phyloP scores from a whole-genome alignment of 345 rosid species.

The Salix brachista region DNA sequence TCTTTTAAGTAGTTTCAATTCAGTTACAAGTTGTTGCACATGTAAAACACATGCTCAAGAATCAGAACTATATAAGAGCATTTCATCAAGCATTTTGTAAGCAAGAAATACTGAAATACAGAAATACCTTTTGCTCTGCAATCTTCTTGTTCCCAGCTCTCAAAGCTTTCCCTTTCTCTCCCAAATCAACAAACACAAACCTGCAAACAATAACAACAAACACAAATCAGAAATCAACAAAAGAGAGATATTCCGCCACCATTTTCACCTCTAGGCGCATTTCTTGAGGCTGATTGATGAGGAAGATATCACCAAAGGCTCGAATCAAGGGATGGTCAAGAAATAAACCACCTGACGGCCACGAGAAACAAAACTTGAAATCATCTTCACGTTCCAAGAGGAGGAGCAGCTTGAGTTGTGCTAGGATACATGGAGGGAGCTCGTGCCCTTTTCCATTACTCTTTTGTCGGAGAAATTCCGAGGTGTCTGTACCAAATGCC shows the following conservation, averaged over 20 bases:
- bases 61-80: too few species aligned
- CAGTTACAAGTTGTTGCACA: too few species aligned
- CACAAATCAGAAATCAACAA: too few species aligned
- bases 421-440: not conserved
- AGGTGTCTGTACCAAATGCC: not conserved
- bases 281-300: not conserved
- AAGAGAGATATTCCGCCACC: not conserved
- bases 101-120: too few species aligned
- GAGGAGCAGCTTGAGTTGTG: constrained; percentile 23
- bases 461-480: constrained; percentile 28
- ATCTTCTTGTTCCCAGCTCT: too few species aligned
- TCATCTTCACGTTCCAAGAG: constrained; percentile 28
- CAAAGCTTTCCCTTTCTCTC: too few species aligned
- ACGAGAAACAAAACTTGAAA: constrained; percentile 16
- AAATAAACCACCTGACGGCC: not conserved
- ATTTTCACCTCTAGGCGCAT: not conserved
- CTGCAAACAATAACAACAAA: too few species aligned
- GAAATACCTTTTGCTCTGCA: too few species aligned
- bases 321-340: not conserved
- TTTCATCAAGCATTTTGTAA: too few species aligned
- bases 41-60: too few species aligned
- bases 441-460: constrained; percentile 25
- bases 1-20: too few species aligned
- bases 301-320: not conserved
- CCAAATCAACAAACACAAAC: too few species aligned